These are phyloP conservation scores for Schoenoplectus tabernaemontani DNA, from an alignment of 202 grass and related monocot species.

Conservation along the genomic window DNA sequence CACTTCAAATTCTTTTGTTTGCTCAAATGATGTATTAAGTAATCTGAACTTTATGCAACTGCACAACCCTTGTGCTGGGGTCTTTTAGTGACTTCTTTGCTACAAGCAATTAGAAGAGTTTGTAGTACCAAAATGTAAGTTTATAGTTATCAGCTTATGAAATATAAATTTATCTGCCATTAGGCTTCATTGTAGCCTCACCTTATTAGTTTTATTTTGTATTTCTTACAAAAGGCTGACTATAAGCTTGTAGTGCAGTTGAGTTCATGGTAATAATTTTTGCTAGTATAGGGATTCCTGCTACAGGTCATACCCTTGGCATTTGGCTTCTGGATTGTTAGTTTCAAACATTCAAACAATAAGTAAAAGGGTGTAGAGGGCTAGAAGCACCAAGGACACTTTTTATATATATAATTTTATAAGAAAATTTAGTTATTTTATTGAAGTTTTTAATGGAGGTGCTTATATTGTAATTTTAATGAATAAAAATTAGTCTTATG, in stretches of 20 bases:
- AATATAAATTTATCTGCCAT: not conserved
- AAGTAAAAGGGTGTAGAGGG: not conserved
- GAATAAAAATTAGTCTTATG: too few relatives aligned
- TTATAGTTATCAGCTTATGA: not conserved
- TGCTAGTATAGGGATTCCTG: too few relatives aligned
- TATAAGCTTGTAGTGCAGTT: not conserved
- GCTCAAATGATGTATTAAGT: not conserved
- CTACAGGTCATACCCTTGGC: too few relatives aligned
- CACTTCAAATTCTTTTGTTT: not conserved
- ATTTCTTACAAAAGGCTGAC: not conserved
- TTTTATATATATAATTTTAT: too few relatives aligned
- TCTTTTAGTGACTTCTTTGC: constrained; percentile 80
- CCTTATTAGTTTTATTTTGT: not conserved
- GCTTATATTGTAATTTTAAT: too few relatives aligned
- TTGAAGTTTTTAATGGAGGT: too few relatives aligned
- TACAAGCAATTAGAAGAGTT: constrained; percentile 42
- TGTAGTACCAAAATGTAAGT: not conserved
- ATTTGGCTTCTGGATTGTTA: not conserved
- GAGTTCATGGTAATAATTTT: not conserved
- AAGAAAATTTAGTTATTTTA: too few relatives aligned
- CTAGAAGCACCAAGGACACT: too few relatives aligned
- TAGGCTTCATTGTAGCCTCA: not conserved
- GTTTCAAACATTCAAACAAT: not conserved
- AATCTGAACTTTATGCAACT: constrained; percentile 37
- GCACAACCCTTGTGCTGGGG: constrained; percentile 82